phyloP scores from a whole-genome alignment of 2,329 filamentous ascomycete species.

The Penicillium sp. region DNA sequence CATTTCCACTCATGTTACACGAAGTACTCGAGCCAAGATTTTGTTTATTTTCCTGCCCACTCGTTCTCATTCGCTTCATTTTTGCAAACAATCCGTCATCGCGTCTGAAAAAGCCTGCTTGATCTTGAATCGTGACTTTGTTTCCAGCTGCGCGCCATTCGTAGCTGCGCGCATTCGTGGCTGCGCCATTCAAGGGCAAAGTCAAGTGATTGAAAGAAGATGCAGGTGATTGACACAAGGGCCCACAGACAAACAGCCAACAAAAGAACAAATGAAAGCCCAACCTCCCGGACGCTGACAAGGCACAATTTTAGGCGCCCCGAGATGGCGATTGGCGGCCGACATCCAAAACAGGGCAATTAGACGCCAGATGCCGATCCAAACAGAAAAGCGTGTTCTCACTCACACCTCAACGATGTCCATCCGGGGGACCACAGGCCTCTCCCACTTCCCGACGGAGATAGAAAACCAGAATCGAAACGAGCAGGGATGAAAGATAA shows the following conservation, averaged over 20 bases:
- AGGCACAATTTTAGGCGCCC: constrained; percentile 19
- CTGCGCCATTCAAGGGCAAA: constrained; percentile 14
- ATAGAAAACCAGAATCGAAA: not conserved
- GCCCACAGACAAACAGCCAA: constrained; percentile 11
- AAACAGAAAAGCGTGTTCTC: not conserved
- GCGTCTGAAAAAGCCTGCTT: constrained; percentile 6
- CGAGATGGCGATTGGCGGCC: constrained; percentile 16
- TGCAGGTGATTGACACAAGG: constrained; percentile 12
- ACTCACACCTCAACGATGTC: not conserved
- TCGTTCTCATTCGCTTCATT: not conserved
- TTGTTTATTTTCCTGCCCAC: no score
- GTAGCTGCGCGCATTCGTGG: constrained; percentile 7
- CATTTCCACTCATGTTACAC: constrained; percentile 15
- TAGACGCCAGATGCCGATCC: constrained; percentile 14
- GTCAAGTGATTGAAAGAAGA: no score
- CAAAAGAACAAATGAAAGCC: not conserved
- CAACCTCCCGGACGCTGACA: not conserved
- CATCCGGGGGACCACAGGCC: not conserved
- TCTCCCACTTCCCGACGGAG: not conserved
- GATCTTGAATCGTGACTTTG: constrained; percentile 1
- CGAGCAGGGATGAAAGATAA: constrained; percentile 8
- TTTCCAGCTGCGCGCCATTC: no score
- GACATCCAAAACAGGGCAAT: constrained; percentile 8
- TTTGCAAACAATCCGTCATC: not conserved
- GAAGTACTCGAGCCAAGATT: constrained; percentile 1